Evolutionary conservation across 106 monocot genomes (phyloP).

Genomic region (Hemerocallis citrina): DNA sequence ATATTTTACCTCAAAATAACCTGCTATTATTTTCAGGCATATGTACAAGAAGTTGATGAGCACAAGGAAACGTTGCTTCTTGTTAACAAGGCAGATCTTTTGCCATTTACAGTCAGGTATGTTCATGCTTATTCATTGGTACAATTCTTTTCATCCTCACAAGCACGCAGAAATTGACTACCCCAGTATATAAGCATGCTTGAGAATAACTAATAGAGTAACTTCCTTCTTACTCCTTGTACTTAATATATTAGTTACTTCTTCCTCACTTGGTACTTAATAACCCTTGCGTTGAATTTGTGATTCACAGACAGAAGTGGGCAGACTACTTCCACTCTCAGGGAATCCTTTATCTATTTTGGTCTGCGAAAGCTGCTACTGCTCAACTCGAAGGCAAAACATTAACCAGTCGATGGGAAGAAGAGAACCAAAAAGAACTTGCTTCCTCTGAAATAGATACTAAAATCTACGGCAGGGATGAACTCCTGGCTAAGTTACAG

Average conservation of each 20-base stretch:
- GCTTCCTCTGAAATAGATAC: constrained; percentile 28
- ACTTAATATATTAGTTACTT: too few relatives aligned
- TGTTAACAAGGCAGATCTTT: constrained; percentile 94
- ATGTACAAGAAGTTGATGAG: constrained; percentile 81
- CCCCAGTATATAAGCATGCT: too few relatives aligned
- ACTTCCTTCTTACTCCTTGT: too few relatives aligned
- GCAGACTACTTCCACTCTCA: constrained; percentile 67
- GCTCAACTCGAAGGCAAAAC: constrained; percentile 62
- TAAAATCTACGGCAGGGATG: constrained; percentile 68
- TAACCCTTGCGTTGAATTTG: too few relatives aligned
- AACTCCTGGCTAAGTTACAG: constrained; percentile 72
- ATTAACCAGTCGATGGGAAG: constrained; percentile 21
- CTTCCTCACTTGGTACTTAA: too few relatives aligned
- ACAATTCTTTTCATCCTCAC: too few relatives aligned
- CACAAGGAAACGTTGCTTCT: constrained; percentile 79
- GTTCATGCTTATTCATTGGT: too few relatives aligned
- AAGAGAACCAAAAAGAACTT: constrained; percentile 25
- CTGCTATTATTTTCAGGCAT: constrained; percentile 60
- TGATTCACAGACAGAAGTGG: constrained; percentile 62
- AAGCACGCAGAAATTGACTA: too few relatives aligned
- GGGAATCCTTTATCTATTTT: constrained; percentile 74
- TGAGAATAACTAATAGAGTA: too few relatives aligned
- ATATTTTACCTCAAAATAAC: too few relatives aligned
- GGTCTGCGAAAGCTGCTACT: constrained; percentile 94
- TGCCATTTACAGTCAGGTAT: constrained; percentile 63